Base-by-base conservation (phyloP, 208 protist species). In the Leptomonas seymouri region DNA sequence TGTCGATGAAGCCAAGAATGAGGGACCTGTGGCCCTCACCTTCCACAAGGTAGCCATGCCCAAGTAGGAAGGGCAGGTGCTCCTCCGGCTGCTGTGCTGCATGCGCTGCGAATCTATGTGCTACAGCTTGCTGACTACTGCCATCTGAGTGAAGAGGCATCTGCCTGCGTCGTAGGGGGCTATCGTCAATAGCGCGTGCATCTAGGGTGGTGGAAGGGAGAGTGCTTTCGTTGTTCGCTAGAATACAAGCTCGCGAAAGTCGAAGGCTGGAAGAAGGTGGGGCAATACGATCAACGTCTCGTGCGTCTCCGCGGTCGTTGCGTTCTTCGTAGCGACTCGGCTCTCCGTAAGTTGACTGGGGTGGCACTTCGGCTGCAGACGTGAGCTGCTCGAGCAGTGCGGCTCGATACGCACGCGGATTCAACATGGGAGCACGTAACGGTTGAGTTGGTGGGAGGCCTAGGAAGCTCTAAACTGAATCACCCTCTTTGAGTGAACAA, bases 1-100 rank as follows among this genome's bases (percentile, higher is more conserved):
- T 63, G 70, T 96, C 90, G 21, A 96, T 92, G 64, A 93, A 96
- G 50, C 82, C 67, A 5, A 92, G 60, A 28, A 93, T 59, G n/a
- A 81, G 54, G 1, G 84, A 92, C 21, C 65, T 74, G 18, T 76
- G 6, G 18, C 53, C 58, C 15, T 74, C 56, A 0, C 50, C 49
- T 63, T 66, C 71, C 2, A 69, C 62, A 18, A 25, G 18, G 42
- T 54, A 44, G 28, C 45, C 59, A 20, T 65, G 16, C 0, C 59
- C 46, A 30, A 2, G 11, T 7, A n/a, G 41, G 46, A 44, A 44
- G 16, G n/a, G 20, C 5, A 18, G 41, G 31, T n/a, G 27, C 21
- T 31, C 42, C 23, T 20, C 14, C 15, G n/a, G 48, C 56, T 14
- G 36, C 44, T 21, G 44, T 14, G 25, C 4, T 57, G 36, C 39